Conservation (phyloP, 225 moss, liverwort and hornwort genomes). For the Bryoerythrophyllum caledonicum region DNA sequence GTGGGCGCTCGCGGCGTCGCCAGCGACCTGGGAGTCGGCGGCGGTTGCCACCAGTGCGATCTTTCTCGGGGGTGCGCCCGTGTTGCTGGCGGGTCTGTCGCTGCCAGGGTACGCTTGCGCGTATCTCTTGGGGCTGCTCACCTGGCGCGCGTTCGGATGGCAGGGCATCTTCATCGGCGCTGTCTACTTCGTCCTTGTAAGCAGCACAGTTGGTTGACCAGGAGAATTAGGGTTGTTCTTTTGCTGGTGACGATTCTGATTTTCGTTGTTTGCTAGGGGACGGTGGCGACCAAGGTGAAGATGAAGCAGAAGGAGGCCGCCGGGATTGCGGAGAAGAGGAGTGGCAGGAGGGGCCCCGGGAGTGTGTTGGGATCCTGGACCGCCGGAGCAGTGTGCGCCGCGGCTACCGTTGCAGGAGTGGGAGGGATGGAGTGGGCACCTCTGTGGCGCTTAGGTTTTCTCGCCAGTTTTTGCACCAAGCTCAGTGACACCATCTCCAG, state of each 20-base stretch:
- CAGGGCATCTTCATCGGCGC: constrained; percentile 64
- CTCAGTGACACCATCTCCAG: constrained; percentile 96
- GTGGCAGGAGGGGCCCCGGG: constrained; percentile 86
- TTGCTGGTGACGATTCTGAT: too few relatives aligned
- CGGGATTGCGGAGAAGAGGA: constrained; percentile 90
- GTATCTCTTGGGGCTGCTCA: constrained; percentile 73
- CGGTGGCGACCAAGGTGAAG: constrained; percentile 84
- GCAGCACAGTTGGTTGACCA: too few relatives aligned
- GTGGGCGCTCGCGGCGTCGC: constrained; percentile 56
- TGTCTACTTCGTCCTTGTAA: constrained; percentile 69
- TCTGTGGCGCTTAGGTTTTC: constrained; percentile 78
- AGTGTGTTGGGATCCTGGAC: constrained; percentile 94
- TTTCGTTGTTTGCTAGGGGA: too few relatives aligned
- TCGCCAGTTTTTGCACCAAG: constrained; percentile 97
- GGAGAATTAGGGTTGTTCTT: too few relatives aligned
- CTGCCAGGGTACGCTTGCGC: constrained; percentile 61
- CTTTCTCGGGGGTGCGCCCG: constrained; percentile 66
- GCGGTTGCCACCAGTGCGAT: constrained; percentile 61
- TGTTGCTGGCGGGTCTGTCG: constrained; percentile 73
- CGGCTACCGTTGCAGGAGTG: constrained; percentile 49
- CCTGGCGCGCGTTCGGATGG: constrained; percentile 90
- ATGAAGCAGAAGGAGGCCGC: constrained; percentile 86
- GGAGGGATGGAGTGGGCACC: constrained; percentile 60
- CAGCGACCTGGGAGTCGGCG: constrained; percentile 78
- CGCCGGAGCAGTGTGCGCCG: constrained; percentile 77